Conservation (phyloP, 208 protist genomes). For the Leishmania martiniquensis region DNA sequence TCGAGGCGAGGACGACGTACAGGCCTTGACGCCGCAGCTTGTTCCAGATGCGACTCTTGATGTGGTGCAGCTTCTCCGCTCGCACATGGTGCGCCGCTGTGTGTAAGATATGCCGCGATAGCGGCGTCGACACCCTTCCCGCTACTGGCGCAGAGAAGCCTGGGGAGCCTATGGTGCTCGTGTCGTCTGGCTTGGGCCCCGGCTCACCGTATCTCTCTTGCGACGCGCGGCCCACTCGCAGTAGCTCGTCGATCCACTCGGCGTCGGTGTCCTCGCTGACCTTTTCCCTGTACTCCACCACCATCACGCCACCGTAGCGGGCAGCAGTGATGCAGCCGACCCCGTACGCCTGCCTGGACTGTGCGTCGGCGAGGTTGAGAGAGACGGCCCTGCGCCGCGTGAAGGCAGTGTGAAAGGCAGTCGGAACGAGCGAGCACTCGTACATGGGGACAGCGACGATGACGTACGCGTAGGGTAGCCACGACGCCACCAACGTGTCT, state of each 20-base stretch:
- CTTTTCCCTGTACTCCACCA: conserved; percentile 62
- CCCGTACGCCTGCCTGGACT: conserved; percentile 51
- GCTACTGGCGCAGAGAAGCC: neutral
- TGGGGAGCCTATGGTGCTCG: neutral
- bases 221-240: conserved; percentile 11
- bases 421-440: conserved; percentile 55
- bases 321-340: conserved; percentile 61
- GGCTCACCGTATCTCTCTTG: neutral
- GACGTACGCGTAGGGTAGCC: conserved; percentile 61
- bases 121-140: neutral
- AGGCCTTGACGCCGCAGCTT: conserved; percentile 37
- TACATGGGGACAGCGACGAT: conserved; percentile 67
- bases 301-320: conserved; percentile 65
- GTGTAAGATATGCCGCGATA: conserved; percentile 2
- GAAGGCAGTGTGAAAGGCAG: conserved; percentile 41
- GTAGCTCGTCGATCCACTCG: conserved; percentile 42
- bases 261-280: conserved; percentile 37
- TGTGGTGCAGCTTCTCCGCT: conserved; percentile 30
- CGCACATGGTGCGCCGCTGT: conserved; percentile 19
- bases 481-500: conserved; percentile 36
- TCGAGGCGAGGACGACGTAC: conserved; percentile 47
- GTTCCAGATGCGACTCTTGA: conserved; percentile 39
- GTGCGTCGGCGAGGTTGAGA: conserved; percentile 45
- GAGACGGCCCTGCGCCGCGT: conserved; percentile 55
- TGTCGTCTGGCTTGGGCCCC: neutral